These are phyloP conservation scores for Paraphoma chrysanthemicola DNA, from an alignment of 2,329 filamentous ascomycete species.

Conservation along the genomic window DNA sequence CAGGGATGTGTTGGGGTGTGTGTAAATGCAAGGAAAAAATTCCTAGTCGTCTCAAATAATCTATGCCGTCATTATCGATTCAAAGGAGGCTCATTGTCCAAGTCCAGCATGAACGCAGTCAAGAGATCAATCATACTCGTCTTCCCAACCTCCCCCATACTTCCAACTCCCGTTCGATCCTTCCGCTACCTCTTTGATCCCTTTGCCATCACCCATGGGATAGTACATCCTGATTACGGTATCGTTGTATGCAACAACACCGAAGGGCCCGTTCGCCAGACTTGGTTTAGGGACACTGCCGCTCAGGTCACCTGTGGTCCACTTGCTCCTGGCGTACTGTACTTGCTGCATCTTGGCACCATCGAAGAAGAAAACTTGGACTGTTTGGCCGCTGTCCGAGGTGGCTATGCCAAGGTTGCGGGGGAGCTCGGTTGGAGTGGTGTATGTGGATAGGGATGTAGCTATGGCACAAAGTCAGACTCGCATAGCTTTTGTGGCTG, in stretches of 20 bases:
- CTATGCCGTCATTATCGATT: neutral
- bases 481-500: neutral
- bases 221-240: too few species aligned
- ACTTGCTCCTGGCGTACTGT: neutral
- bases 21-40: neutral
- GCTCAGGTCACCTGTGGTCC: too few species aligned
- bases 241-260: too few species aligned
- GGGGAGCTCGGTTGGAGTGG: neutral
- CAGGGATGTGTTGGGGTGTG: neutral
- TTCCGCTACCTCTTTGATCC: too few species aligned
- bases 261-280: too few species aligned
- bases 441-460: neutral
- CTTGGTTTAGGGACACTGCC: too few species aligned
- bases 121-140: neutral
- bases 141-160: neutral
- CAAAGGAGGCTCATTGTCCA: neutral
- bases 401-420: neutral
- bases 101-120: neutral
- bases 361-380: neutral
- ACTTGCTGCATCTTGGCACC: neutral
- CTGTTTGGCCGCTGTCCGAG: neutral
- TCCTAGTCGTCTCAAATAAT: neutral
- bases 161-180: too few species aligned
- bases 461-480: neutral
- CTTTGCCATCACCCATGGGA: too few species aligned